A percentile compares a stretch with the other conserved stretches of the same genome.
Conservation (phyloP, 176 grass and related monocot species). For the Oryza meyeriana region DNA sequence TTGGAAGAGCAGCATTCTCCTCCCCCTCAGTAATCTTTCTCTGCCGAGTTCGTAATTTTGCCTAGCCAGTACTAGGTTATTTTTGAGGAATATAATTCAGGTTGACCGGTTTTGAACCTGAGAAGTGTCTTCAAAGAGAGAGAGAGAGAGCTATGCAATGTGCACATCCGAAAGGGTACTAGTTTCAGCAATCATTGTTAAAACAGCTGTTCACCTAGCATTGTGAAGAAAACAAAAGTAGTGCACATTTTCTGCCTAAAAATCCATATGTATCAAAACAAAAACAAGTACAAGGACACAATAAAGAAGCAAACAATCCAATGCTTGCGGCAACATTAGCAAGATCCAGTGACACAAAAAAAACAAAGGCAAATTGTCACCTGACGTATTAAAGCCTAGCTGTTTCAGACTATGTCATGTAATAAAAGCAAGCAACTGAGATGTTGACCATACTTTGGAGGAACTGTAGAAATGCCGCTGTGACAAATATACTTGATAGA, state of each 20-base stretch:
- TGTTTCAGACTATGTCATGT: not conserved
- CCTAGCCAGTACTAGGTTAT: not conserved
- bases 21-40: not conserved
- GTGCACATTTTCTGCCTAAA: conserved; percentile 23
- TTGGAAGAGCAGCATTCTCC: not conserved
- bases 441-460: conserved; percentile 67
- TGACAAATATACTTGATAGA: conserved; percentile 88
- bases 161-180: not conserved
- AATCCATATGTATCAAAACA: not conserved
- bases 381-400: not conserved
- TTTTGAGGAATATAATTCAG: not conserved
- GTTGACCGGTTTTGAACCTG: not conserved
- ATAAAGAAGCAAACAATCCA: conserved; percentile 20
- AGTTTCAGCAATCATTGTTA: not conserved
- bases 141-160: not conserved
- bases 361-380: not conserved
- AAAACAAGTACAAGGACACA: not conserved
- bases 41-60: not conserved
- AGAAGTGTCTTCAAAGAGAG: not conserved
- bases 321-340: not conserved
- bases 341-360: conserved; percentile 14
- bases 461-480: conserved; percentile 79
- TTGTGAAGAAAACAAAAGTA: not conserved
- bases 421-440: conserved; percentile 18
- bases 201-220: not conserved